Conservation (phyloP, 768 basidiomycete species). For the Epithele typhae region DNA sequence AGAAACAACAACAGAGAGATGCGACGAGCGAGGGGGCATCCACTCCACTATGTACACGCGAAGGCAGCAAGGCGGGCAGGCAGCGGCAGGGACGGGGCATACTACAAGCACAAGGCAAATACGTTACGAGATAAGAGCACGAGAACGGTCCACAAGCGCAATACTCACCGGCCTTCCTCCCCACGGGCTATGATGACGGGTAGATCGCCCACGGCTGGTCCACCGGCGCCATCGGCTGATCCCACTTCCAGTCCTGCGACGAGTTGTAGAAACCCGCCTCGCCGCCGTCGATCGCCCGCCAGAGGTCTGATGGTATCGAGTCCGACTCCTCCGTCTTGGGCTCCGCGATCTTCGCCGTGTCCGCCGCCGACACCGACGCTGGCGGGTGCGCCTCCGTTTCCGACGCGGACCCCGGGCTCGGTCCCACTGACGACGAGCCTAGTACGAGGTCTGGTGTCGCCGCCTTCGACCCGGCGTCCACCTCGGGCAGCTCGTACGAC, state of each 20-base stretch:
- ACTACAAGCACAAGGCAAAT: constrained; percentile 17
- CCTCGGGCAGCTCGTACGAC: constrained; percentile 51
- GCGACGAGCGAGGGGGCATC: neutral
- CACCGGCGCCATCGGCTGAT: constrained; percentile 55
- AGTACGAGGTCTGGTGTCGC: constrained; percentile 69
- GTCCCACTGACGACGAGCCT: constrained; percentile 64
- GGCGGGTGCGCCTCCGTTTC: constrained; percentile 52
- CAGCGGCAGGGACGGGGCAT: neutral
- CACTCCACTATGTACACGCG: too few species aligned
- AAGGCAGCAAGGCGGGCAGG: neutral
- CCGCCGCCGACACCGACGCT: constrained; percentile 36
- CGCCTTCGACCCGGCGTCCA: constrained; percentile 57
- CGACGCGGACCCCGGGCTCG: constrained; percentile 70
- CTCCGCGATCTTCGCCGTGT: constrained; percentile 35
- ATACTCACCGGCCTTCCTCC: neutral
- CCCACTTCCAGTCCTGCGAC: constrained; percentile 67
- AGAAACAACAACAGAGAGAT: constrained; percentile 26
- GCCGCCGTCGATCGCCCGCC: constrained; percentile 73
- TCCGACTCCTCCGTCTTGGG: constrained; percentile 48
- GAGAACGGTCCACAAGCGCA: constrained; percentile 1
- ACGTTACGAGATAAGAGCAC: constrained; percentile 19
- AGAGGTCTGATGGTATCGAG: constrained; percentile 52
- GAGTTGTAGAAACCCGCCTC: constrained; percentile 62
- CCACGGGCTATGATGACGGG: constrained; percentile 30
- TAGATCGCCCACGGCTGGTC: constrained; percentile 76